phyloP scores from a whole-genome alignment of 2,329 filamentous ascomycete species.

The Epichloe sp. region DNA sequence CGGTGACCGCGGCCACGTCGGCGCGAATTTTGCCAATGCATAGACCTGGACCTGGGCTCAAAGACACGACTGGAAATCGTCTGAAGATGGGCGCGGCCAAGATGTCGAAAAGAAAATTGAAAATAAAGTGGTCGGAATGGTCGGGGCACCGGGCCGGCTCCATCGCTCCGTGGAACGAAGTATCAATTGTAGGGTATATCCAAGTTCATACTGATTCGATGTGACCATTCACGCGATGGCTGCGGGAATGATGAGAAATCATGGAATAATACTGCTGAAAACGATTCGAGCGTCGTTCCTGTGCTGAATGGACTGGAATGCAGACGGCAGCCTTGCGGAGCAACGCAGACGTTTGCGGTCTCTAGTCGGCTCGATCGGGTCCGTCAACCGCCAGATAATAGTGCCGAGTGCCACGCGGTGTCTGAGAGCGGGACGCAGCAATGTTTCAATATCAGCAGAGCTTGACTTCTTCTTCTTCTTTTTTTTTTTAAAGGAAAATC shows the following conservation, averaged over 20 bases:
- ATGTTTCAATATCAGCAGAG: neutral
- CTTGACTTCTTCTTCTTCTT: neutral
- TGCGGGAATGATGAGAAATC: neutral
- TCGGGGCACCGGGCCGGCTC: no score
- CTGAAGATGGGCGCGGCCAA: no score
- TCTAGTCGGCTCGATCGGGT: neutral
- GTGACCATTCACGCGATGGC: neutral
- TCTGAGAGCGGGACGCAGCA: neutral
- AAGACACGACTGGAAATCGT: no score
- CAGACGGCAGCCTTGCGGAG: neutral
- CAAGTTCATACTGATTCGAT: neutral
- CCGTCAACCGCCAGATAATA: neutral
- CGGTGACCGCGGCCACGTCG: no score
- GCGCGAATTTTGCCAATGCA: no score
- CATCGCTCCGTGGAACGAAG: no score
- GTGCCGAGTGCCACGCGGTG: neutral
- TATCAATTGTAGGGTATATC: no score
- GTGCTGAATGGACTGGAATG: neutral
- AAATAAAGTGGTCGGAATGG: no score
- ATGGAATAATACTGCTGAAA: neutral
- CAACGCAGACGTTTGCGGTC: neutral
- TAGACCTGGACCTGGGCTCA: no score
- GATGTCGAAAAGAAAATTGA: no score
- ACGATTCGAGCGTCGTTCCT: neutral
- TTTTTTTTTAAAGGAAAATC: neutral